Evolutionary conservation across 306 rosid species (phyloP).

Genomic region (Sphenostylis stenocarpa): DNA sequence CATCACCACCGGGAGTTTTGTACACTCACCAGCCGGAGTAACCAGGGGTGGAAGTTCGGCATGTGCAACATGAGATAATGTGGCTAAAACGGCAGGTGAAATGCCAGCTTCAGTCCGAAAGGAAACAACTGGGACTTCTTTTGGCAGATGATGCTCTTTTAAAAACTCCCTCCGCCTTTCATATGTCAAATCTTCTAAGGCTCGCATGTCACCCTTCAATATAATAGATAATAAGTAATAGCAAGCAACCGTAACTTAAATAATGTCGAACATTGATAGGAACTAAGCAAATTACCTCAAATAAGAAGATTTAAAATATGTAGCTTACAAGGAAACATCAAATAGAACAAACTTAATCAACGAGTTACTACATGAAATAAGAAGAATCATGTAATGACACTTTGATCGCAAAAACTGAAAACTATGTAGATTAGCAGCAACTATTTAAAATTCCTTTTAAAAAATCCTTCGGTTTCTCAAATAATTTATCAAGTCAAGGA

Average conservation of each 20-base stretch:
- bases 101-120: slow-evolving; percentile 83
- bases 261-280: not conserved
- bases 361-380: not conserved
- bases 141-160: slow-evolving; percentile 69
- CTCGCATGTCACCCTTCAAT: slow-evolving; percentile 90
- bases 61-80: slow-evolving; percentile 86
- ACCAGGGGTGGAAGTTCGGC: slow-evolving; percentile 74
- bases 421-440: not conserved
- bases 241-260: slow-evolving; percentile 26
- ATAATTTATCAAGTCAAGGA: not conserved
- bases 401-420: not conserved
- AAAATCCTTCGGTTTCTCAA: not conserved
- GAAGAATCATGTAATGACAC: not conserved
- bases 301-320: not conserved
- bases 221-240: slow-evolving; percentile 29
- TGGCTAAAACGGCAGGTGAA: slow-evolving; percentile 78
- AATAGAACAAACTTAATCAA: not conserved
- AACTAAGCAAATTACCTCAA: not conserved
- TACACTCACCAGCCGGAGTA: slow-evolving; percentile 55
- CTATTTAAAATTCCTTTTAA: not conserved
- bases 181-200: slow-evolving; percentile 93
- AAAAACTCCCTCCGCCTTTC: slow-evolving; percentile 83
- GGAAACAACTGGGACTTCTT: slow-evolving; percentile 80
- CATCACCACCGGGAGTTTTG: slow-evolving; percentile 80
- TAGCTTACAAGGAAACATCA: not conserved